A percentile compares a stretch with the other conserved stretches of the same genome.
These are phyloP conservation scores for Colletotrichum sidae DNA, from an alignment of 2,329 filamentous ascomycete genomes.

Conservation along the genomic window DNA sequence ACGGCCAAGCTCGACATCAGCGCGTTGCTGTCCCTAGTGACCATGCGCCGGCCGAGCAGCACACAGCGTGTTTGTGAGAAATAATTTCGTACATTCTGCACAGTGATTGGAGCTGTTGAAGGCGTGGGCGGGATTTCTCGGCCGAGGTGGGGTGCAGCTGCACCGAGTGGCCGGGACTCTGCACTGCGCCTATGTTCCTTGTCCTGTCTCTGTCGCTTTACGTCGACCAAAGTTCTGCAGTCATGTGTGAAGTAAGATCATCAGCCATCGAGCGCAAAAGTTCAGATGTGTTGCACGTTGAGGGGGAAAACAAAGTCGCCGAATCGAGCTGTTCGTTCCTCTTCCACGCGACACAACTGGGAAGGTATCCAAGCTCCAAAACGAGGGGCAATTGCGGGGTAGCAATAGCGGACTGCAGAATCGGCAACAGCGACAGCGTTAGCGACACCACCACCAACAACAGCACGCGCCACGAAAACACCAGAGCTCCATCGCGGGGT, in stretches of 20 bases:
- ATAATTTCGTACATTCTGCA: no score
- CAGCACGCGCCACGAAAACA: constrained; percentile 31
- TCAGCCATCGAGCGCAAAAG: no score
- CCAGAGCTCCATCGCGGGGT: constrained; percentile 37
- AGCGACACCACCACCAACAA: constrained; percentile 4
- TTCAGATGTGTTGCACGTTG: no score
- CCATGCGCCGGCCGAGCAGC: neutral
- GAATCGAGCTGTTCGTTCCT: no score
- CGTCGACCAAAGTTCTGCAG: no score
- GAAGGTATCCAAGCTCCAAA: constrained; percentile 6
- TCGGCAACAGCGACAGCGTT: neutral
- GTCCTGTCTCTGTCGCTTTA: neutral
- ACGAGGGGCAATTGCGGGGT: constrained; percentile 39
- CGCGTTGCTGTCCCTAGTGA: neutral
- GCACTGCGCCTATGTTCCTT: neutral
- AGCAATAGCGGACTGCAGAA: neutral
- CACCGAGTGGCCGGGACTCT: constrained; percentile 5
- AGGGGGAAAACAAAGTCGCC: no score
- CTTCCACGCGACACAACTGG: no score
- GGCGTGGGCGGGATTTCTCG: constrained; percentile 8
- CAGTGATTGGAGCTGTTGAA: neutral
- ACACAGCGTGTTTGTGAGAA: neutral
- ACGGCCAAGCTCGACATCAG: constrained; percentile 7
- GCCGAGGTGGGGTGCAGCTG: constrained; percentile 27
- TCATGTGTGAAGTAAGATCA: no score